Conservation (phyloP, 352 stramenopile species). For the Pythium sukuiense region DNA sequence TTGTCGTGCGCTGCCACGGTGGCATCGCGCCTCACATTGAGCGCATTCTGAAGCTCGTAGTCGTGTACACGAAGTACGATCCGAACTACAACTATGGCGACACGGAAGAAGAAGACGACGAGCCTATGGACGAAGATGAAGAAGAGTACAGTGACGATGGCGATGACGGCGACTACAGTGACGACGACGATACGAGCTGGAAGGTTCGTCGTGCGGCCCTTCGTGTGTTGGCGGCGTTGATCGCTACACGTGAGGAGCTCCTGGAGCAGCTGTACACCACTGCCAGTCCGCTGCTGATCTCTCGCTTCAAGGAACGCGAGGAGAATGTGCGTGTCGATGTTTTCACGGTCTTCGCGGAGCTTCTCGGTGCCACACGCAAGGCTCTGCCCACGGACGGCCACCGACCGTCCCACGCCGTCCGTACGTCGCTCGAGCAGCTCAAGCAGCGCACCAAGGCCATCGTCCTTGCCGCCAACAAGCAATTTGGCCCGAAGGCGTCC, state of each 20-base stretch:
- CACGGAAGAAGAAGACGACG: conserved; percentile 89
- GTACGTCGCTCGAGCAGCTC: conserved; percentile 52
- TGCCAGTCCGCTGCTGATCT: conserved; percentile 83
- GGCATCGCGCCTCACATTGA: conserved; percentile 96
- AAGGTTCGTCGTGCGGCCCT: conserved; percentile 94
- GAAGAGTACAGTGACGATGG: conserved; percentile 81
- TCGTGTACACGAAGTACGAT: conserved; percentile 97
- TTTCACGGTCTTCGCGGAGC: conserved; percentile 92
- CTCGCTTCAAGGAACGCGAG: conserved; percentile 95
- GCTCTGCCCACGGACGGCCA: conserved; percentile 35
- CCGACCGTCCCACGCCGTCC: conserved; percentile 31
- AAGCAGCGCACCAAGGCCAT: conserved; percentile 72
- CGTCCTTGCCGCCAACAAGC: conserved; percentile 72
- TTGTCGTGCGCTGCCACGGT: conserved; percentile 94
- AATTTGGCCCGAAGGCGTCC: conserved; percentile 77
- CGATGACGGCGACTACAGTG: conserved; percentile 90
- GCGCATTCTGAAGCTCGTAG: conserved; percentile 87
- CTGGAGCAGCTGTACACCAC: conserved; percentile 84
- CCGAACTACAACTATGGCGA: conserved; percentile 99
- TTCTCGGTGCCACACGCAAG: conserved; percentile 83
- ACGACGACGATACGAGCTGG: conserved; percentile 96
- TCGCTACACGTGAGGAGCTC: conserved; percentile 87
- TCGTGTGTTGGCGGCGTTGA: conserved; percentile 92
- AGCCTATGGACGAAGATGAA: conserved; percentile 83
- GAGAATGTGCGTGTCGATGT: conserved; percentile 98